Evolutionary conservation across 2,329 filamentous ascomycete species (phyloP), one percentile per base, ranked within the genome.

Genomic region (Fusarium haematococcum): DNA sequence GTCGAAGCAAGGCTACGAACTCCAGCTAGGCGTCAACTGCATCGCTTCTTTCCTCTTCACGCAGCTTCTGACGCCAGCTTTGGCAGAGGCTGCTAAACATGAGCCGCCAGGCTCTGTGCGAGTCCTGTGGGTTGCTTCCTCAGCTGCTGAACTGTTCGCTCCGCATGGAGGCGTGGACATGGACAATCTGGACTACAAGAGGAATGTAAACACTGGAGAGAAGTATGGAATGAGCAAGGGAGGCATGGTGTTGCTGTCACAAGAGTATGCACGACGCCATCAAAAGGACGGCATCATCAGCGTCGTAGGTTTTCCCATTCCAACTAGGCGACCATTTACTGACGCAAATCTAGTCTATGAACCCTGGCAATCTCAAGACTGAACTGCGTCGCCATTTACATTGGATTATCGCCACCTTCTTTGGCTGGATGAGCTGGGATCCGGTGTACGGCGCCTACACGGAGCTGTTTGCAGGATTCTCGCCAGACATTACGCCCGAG

Each of bases 401-500:
- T 13, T 27, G 35, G 20, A 35, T 60, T 10, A 33, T 58, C 10
- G 37, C 32, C 23, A 25, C 20, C 23, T 35, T 50, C 30, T 43
- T 41, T 54, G 54, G 25, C 45, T 45, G 41, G 58, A 37, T 50
- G 41, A n/a, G 66, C 16, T 45, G 58, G 69, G 23, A 33, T 18
- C 11, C 63, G 77, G 56, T 77, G 78, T 13, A 80, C 39, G 86
- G 85, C 2, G 85, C 84, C 1, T 86, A 85, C 68, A 86, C 86
- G 0, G 81, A 85, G 68, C 73, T 88, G 1, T 88, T 82, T 69
- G 83, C 85, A 2, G 85, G 81, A 0, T 75, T 84, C 10, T 63
- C 57, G 6, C 20, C 48, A 3, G 43, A 63, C 13, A 65, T 71
- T 5, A 64, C 66, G 5, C n/a, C 25, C 14, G 57, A 71, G 10